Conservation (phyloP, 2,329 filamentous ascomycete species). For the Aspergillus cejpii region DNA sequence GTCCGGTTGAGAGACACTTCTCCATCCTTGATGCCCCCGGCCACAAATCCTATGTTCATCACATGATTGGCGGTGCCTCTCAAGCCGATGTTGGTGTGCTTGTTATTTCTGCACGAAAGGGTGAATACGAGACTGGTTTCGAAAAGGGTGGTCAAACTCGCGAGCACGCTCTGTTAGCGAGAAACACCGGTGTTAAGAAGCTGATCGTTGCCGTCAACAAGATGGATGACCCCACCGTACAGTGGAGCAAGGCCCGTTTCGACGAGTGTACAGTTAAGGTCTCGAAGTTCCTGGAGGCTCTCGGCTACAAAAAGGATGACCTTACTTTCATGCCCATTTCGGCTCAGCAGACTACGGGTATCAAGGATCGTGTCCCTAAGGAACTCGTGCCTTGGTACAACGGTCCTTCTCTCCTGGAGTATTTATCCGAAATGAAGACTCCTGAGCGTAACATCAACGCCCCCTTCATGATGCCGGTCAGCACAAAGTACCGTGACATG, state of each 20-base stretch:
- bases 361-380: slow-evolving; percentile 80
- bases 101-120: slow-evolving; percentile 93
- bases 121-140: slow-evolving; percentile 98
- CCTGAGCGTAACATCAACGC: slow-evolving; percentile 94
- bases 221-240: slow-evolving; percentile 95
- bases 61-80: slow-evolving; percentile 94
- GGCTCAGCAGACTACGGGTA: slow-evolving; percentile 74
- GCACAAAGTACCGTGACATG: slow-evolving; percentile 94
- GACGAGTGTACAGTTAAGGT: slow-evolving; percentile 91
- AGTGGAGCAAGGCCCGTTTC: slow-evolving; percentile 91
- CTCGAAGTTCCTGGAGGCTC: slow-evolving; percentile 75
- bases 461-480: slow-evolving; percentile 98
- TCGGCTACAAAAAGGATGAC: slow-evolving; percentile 94
- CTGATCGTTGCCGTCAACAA: slow-evolving; percentile 94
- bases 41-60: slow-evolving; percentile 96
- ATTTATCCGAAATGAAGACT: slow-evolving; percentile 86
- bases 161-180: slow-evolving; percentile 95
- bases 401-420: slow-evolving; percentile 86
- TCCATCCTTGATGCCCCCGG: slow-evolving; percentile 94
- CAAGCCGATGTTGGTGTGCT: slow-evolving; percentile 92
- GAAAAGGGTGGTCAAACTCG: slow-evolving; percentile 94
- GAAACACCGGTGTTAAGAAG: slow-evolving; percentile 97
- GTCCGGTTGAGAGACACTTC: slow-evolving; percentile 77
- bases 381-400: slow-evolving; percentile 75
- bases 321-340: slow-evolving; percentile 95